Conservation (phyloP, 2,329 filamentous ascomycete species). For the Cadophora gregata region DNA sequence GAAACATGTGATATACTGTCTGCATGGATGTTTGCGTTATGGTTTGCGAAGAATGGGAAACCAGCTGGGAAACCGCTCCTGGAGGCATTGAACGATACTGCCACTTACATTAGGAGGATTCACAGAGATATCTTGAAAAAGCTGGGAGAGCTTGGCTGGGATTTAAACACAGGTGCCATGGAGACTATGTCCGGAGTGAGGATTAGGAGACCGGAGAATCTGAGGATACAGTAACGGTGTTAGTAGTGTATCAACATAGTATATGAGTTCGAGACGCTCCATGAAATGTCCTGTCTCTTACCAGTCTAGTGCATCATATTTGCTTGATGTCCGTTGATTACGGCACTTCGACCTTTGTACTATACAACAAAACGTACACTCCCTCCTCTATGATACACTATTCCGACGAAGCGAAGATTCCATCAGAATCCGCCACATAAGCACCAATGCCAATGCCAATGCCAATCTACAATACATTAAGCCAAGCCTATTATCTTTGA, state of each 20-base stretch:
- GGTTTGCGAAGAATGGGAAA: slow-evolving; percentile 46
- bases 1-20: slow-evolving; percentile 57
- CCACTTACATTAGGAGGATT: not conserved
- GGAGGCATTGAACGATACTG: slow-evolving; percentile 21
- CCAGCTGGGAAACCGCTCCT: slow-evolving; percentile 4
- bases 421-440: not conserved
- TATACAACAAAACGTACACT: not conserved
- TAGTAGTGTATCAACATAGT: not conserved
- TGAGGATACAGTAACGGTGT: not conserved
- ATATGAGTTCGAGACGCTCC: not conserved
- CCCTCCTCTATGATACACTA: slow-evolving; percentile 1
- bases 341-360: not conserved
- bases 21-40: slow-evolving; percentile 64
- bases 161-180: slow-evolving; percentile 66
- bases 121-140: slow-evolving; percentile 40
- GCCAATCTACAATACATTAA: slow-evolving; percentile 40
- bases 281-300: not conserved
- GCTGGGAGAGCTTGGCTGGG: slow-evolving; percentile 63
- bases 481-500: slow-evolving; percentile 57
- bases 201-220: slow-evolving; percentile 15
- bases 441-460: slow-evolving; percentile 2
- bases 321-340: not conserved
- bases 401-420: slow-evolving; percentile 27
- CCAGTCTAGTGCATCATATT: not conserved
- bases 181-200: slow-evolving; percentile 64